These are phyloP conservation scores for Porcisia hertigi DNA, from an alignment of 208 protist genomes.

Conservation along the genomic window DNA sequence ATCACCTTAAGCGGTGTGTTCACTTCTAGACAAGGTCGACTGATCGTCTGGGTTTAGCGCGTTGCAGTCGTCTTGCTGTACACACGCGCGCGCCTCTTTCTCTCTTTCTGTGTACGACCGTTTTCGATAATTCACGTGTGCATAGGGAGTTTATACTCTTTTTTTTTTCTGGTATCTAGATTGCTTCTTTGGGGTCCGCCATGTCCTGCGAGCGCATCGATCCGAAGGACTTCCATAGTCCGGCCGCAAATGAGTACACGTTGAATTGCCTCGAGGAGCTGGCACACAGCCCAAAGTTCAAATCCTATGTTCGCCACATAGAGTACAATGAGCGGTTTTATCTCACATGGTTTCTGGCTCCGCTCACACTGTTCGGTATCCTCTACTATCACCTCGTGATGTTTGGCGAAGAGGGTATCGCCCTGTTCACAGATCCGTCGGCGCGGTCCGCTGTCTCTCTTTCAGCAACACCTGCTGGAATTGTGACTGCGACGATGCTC, in stretches of 20 bases:
- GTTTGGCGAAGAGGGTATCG: conserved; percentile 33
- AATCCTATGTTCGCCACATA: conserved; percentile 54
- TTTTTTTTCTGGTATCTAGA: not conserved
- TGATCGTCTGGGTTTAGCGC: not conserved
- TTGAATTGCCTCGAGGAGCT: conserved; percentile 56
- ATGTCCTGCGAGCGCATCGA: conserved; percentile 58
- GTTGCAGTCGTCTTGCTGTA: not conserved
- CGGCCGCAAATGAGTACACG: conserved; percentile 60
- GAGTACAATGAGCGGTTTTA: conserved; percentile 70
- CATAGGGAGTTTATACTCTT: not conserved
- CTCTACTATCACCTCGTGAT: conserved; percentile 65
- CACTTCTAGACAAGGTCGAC: not conserved
- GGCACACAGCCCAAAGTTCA: conserved; percentile 46
- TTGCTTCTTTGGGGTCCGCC: not conserved
- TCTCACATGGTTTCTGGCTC: conserved; percentile 71
- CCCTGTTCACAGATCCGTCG: conserved; percentile 23
- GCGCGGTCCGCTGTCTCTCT: not conserved
- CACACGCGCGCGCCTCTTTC: not conserved
- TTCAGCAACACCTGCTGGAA: conserved; percentile 3
- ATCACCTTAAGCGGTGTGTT: not conserved
- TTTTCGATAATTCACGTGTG: not conserved
- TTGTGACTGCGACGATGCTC: conserved; percentile 28
- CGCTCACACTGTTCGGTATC: conserved; percentile 49
- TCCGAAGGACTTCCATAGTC: conserved; percentile 62
- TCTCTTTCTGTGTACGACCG: not conserved